A percentile compares a stretch with the other conserved stretches of the same genome.
Evolutionary conservation across 2,329 filamentous ascomycete genomes (phyloP).

Genomic region (Fonsecaea multimorphosa): DNA sequence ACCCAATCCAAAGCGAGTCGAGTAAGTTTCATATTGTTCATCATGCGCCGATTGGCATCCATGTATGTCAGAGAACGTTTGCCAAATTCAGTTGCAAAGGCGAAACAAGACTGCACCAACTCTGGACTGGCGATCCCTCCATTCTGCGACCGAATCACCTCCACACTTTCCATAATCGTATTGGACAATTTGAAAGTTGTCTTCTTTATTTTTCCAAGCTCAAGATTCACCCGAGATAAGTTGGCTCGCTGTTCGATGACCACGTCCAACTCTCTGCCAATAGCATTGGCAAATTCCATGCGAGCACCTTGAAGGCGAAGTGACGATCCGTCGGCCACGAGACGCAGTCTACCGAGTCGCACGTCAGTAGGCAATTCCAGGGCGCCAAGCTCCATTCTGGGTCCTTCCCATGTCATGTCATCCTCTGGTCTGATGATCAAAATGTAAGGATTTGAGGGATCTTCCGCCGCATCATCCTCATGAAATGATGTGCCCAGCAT

Average conservation of each 20-base stretch:
- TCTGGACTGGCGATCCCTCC: conserved; percentile 87
- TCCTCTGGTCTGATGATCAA: conserved; percentile 84
- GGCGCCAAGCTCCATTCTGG: conserved; percentile 72
- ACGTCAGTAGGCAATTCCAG: conserved; percentile 82
- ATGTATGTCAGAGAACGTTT: conserved; percentile 93
- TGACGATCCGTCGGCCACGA: conserved; percentile 87
- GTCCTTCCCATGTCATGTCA: conserved; percentile 79
- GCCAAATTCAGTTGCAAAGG: conserved; percentile 98
- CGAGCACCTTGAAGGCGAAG: conserved; percentile 79
- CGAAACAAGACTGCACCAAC: conserved; percentile 95
- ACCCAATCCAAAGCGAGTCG: conserved; percentile 96
- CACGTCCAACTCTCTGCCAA: conserved; percentile 84
- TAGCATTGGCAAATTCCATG: conserved; percentile 74
- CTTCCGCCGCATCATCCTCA: conserved; percentile 71
- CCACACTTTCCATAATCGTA: conserved; percentile 98
- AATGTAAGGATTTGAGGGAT: conserved; percentile 80
- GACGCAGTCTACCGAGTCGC: conserved; percentile 81
- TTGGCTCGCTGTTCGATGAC: conserved; percentile 93
- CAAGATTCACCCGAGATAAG: conserved; percentile 85
- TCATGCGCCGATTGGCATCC: conserved; percentile 91
- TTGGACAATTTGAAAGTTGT: conserved; percentile 96
- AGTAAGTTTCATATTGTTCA: conserved; percentile 96
- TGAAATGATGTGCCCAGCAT: conserved; percentile 82
- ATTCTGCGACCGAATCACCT: conserved; percentile 86
- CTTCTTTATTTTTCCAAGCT: conserved; percentile 91